Conservation (phyloP, 805 yeast species). For the Candida taoyuanica region DNA sequence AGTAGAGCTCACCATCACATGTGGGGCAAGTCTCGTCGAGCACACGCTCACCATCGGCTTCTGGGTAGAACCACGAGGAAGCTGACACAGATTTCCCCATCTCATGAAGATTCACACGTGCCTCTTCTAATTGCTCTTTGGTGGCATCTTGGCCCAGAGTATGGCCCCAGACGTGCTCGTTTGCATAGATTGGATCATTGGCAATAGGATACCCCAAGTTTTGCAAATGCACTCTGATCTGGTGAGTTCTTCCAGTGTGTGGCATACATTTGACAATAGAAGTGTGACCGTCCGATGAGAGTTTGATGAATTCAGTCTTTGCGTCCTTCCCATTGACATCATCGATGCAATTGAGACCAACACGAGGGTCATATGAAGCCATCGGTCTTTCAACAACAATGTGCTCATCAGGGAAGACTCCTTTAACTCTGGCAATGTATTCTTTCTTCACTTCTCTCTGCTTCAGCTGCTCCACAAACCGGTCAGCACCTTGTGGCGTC, state of each 20-base stretch:
- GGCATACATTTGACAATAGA: conserved; percentile 82
- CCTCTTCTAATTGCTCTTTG: conserved; percentile 42
- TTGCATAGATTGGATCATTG: conserved; percentile 88
- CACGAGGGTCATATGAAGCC: conserved; percentile 65
- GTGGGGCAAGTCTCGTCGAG: conserved; percentile 54
- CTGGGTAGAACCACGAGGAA: conserved; percentile 22
- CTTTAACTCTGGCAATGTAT: conserved; percentile 83
- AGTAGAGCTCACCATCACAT: conserved; percentile 67
- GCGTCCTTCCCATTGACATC: conserved; percentile 53
- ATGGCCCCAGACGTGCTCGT: conserved; percentile 75
- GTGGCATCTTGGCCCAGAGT: conserved; percentile 56
- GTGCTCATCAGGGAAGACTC: conserved; percentile 69
- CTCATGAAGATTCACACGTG: conserved; percentile 47
- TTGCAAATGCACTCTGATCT: conserved; percentile 89
- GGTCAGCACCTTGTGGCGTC: conserved; percentile 58
- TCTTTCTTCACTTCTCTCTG: conserved; percentile 59
- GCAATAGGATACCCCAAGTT: conserved; percentile 86
- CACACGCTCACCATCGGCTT: conserved; percentile 56
- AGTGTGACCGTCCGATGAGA: conserved; percentile 33
- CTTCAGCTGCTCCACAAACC: conserved; percentile 46
- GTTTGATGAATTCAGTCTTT: conserved; percentile 51
- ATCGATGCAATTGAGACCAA: conserved; percentile 50
- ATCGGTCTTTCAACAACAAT: conserved; percentile 64
- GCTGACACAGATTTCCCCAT: conserved; percentile 71
- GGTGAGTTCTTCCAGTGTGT: conserved; percentile 91